Evolutionary conservation across 2,329 filamentous ascomycete species (phyloP), one percentile per base, ranked within the genome.

Genomic region (Daldinia sp.): DNA sequence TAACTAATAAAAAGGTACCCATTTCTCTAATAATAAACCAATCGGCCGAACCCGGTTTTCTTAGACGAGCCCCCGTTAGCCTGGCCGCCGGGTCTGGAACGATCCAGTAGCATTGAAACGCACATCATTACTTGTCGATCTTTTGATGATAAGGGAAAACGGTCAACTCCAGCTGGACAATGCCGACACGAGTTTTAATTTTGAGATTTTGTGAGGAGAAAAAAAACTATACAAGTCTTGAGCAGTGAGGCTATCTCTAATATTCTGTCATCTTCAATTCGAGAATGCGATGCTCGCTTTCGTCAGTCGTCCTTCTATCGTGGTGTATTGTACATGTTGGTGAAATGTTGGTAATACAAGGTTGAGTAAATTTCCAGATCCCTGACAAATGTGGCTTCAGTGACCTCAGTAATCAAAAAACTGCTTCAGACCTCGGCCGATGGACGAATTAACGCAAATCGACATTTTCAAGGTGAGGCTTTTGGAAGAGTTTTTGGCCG

Each of bases 231-330:
- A 13, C 3, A 4, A 37, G 30, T 19, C 30, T 62, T 57, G 67
- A 70, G 58, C 57, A 63, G 67, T 45, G 65, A 70, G 64, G 58
- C 56, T 32, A 27, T 59, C 13, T 63, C 63, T 60, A 58, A n/a
- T n/a, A n/a, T n/a, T 58, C 45, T 48, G 29, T 32, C 29, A 7
- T 7, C 11, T 48, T 30, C 51, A 65, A 48, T 55, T 53, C 57
- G 23, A 65, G 11, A 68, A 61, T 49, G 51, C 58, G 27, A 58
- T 63, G 37, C 49, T 25, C 45, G 41, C 51, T 50, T 23, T 55
- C 50, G 21, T 66, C 56, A 55, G 48, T 54, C 52, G 30, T 60
- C 23, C 30, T 64, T 58, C 23, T 51, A 54, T 63, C 49, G 49
- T 58, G 41, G 29, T 25, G 57, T 61, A 63, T 35, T 41, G 39